phyloP scores from a whole-genome alignment of 805 yeast species.

The Maudiozyma turicensis region DNA sequence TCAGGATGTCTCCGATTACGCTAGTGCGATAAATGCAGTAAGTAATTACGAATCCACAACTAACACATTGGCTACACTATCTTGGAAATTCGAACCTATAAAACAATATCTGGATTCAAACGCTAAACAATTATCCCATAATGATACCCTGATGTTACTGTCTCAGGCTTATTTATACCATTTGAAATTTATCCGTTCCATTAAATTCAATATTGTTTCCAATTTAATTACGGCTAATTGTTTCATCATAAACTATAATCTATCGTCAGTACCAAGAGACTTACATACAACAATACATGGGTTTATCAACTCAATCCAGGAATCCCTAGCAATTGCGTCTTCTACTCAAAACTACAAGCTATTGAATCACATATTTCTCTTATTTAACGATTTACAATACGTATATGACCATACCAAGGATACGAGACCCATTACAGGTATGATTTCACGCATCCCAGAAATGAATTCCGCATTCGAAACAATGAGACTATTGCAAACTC shows the following conservation, averaged over 20 bases:
- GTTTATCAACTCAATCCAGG: not conserved
- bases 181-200: slow-evolving; percentile 7
- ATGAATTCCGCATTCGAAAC: not conserved
- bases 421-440: no score
- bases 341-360: not conserved
- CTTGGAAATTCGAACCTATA: not conserved
- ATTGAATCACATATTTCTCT: not conserved
- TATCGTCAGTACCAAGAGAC: slow-evolving; percentile 22
- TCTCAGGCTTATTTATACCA: slow-evolving; percentile 7
- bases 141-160: not conserved
- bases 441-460: not conserved
- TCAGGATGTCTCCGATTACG: not conserved
- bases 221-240: slow-evolving; percentile 58
- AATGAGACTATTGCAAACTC: not conserved
- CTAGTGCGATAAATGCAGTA: not conserved
- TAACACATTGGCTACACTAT: not conserved
- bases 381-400: not conserved
- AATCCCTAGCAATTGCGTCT: not conserved
- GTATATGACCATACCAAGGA: not conserved
- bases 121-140: not conserved
- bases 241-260: slow-evolving; percentile 53
- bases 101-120: not conserved
- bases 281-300: not conserved
- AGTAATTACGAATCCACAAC: not conserved
- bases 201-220: slow-evolving; percentile 41